Percentiles rank a stretch among this genome's conserved stretches.
Evolutionary conservation across 148 eudicot genomes (phyloP).

Genomic region (Chenopodium album): DNA sequence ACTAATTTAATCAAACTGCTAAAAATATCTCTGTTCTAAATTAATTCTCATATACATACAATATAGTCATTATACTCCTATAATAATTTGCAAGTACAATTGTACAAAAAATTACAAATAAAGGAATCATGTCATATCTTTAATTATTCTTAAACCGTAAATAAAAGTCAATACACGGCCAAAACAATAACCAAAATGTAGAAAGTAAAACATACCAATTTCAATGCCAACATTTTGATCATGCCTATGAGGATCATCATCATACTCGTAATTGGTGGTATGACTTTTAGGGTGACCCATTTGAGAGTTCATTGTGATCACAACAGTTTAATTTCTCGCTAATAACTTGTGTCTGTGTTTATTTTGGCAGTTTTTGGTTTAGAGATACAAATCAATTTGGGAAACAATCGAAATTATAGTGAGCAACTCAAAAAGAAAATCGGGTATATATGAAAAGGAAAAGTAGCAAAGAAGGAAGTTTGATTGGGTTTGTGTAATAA

Average conservation of each 20-base stretch:
- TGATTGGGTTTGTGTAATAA: neutral
- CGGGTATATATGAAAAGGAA: neutral
- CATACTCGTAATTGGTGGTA: neutral
- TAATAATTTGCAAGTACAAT: too few species aligned
- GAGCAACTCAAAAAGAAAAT: neutral
- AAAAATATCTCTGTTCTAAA: too few species aligned
- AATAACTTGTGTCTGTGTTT: neutral
- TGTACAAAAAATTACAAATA: too few species aligned
- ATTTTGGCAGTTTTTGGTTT: neutral
- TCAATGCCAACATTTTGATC: conserved; percentile 12
- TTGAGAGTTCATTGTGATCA: conserved; percentile 28
- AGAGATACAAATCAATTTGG: neutral
- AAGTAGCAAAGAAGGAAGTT: neutral
- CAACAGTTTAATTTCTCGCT: neutral
- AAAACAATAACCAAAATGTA: neutral
- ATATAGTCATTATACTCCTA: too few species aligned
- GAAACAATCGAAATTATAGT: neutral
- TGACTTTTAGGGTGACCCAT: conserved; percentile 21
- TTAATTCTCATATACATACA: too few species aligned
- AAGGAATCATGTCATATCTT: too few species aligned
- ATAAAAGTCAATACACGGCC: neutral
- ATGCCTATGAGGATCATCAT: conserved; percentile 18
- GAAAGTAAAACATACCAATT: conserved; percentile 12
- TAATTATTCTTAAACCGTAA: neutral
- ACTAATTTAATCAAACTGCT: too few species aligned